A percentile compares a stretch with the other conserved stretches of the same genome.
These are phyloP conservation scores for Gaillardinia entomophila DNA, from an alignment of 805 yeast genomes.

Conservation along the genomic window DNA sequence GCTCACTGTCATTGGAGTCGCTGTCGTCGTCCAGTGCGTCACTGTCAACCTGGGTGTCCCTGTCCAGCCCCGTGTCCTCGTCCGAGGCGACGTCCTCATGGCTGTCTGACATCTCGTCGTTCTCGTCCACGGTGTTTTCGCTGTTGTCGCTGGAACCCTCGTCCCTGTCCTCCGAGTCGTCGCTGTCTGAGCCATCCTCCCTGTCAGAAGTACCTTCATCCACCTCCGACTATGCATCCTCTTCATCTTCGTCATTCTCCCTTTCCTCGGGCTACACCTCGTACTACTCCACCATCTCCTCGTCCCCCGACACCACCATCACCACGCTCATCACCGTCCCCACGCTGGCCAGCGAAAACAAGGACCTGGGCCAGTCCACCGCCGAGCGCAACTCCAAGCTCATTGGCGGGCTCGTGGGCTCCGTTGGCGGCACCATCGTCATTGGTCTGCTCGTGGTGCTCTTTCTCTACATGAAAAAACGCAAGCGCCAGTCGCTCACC, in stretches of 20 bases:
- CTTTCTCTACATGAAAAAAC: conserved; percentile 28
- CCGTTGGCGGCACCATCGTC: conserved; percentile 40
- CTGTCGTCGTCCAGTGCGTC: conserved; percentile 1
- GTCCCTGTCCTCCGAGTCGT: conserved; percentile 4
- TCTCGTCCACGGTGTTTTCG: conserved; percentile 8
- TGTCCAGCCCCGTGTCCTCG: conserved; percentile 5
- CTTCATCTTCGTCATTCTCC: conserved; percentile 3
- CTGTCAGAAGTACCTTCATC: too few species aligned
- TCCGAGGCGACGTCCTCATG: conserved; percentile 8
- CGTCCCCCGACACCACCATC: conserved; percentile 29
- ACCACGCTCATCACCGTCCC: conserved; percentile 36
- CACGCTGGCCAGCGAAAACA: conserved; percentile 18
- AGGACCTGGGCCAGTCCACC: conserved; percentile 6
- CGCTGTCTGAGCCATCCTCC: conserved; percentile 2
- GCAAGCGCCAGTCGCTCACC: conserved; percentile 21
- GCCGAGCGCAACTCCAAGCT: conserved; percentile 26
- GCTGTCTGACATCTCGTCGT: conserved; percentile 5
- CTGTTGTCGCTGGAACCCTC: conserved; percentile 5
- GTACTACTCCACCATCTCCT: conserved; percentile 14
- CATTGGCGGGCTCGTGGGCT: conserved; percentile 42
- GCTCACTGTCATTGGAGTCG: conserved; percentile 1
- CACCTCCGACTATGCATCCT: conserved; percentile 1
- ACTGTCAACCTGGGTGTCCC: conserved; percentile 1
- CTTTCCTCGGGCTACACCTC: conserved; percentile 4
- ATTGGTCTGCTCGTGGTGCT: conserved; percentile 31